Percentiles rank a stretch among this genome's conserved stretches.
phyloP scores from a whole-genome alignment of 345 rosid genomes.

The Melaleuca quinquenervia region DNA sequence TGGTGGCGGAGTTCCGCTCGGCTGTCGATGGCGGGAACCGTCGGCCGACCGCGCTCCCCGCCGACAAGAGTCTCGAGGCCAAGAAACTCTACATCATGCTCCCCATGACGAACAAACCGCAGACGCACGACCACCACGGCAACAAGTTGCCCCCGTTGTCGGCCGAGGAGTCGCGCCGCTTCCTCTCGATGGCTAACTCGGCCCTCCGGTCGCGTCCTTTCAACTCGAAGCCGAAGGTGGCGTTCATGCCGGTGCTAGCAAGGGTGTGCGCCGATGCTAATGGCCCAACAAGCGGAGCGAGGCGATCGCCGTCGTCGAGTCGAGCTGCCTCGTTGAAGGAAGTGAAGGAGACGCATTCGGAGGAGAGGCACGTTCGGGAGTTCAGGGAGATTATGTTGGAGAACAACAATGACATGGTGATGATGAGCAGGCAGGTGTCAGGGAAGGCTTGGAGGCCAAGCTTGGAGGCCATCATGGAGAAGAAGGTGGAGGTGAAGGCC shows the following conservation, averaged over 20 bases:
- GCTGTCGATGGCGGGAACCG: slow-evolving; percentile 2
- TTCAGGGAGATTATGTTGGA: slow-evolving; percentile 9
- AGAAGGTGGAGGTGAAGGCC: slow-evolving; percentile 29
- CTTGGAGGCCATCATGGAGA: slow-evolving; percentile 60
- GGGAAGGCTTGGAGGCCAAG: slow-evolving; percentile 78
- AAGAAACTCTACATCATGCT: slow-evolving; percentile 45
- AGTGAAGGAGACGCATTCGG: slow-evolving; percentile 1
- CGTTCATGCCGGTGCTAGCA: slow-evolving; percentile 36
- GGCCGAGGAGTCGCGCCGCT: slow-evolving; percentile 33
- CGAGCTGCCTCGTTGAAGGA: neutral
- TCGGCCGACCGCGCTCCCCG: slow-evolving; percentile 17
- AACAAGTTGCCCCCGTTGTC: slow-evolving; percentile 25
- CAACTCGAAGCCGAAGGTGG: slow-evolving; percentile 7
- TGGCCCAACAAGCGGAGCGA: neutral
- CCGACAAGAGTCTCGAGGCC: slow-evolving; percentile 44
- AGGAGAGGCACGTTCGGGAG: slow-evolving; percentile 1
- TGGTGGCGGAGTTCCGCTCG: neutral
- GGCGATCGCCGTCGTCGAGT: neutral
- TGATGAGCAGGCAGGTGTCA: slow-evolving; percentile 41
- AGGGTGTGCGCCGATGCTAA: slow-evolving; percentile 12
- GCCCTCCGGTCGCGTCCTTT: slow-evolving; percentile 24
- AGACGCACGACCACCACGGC: neutral
- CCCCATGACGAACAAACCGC: slow-evolving; percentile 18
- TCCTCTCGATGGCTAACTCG: slow-evolving; percentile 25
- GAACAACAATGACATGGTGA: neutral